phyloP scores from a whole-genome alignment of 208 protist species.

The Trypanosoma caninum region DNA sequence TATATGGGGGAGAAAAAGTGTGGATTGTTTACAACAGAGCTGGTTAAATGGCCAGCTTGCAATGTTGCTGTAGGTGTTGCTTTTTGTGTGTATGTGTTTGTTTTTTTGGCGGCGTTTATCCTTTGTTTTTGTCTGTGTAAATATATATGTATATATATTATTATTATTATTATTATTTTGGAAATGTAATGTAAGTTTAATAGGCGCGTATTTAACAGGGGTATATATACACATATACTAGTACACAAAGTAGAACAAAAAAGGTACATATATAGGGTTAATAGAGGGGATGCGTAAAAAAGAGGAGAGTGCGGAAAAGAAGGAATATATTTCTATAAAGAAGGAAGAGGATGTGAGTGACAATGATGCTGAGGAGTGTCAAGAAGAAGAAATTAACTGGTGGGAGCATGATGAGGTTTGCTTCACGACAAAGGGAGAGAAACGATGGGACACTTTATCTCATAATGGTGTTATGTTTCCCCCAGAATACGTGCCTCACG shows the following conservation, averaged over 20 bases:
- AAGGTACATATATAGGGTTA: background rate
- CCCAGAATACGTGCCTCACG: conserved; percentile 95
- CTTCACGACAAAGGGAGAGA: conserved; percentile 69
- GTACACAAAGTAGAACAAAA: background rate
- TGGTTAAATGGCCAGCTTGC: too few relatives aligned
- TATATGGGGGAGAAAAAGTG: too few relatives aligned
- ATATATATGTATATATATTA: conserved; percentile 1
- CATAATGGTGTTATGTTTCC: conserved; percentile 98
- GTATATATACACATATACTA: background rate
- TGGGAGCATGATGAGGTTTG: conserved; percentile 82
- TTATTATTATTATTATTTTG: background rate
- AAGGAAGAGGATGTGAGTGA: conserved; percentile 40
- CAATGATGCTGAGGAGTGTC: conserved; percentile 34
- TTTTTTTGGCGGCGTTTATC: conserved; percentile 6
- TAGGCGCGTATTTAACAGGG: too few relatives aligned
- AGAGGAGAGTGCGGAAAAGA: conserved; percentile 16
- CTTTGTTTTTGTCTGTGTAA: background rate
- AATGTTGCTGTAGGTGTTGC: background rate
- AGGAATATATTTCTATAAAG: conserved; percentile 19
- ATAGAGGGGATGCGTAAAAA: conserved; percentile 9
- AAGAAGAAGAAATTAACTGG: conserved; percentile 71
- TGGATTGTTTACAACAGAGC: too few relatives aligned
- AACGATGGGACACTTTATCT: conserved; percentile 93
- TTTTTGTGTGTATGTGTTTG: conserved; percentile 10
- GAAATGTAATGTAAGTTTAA: too few relatives aligned